These are phyloP conservation scores for Fraxinus dipetala DNA, from an alignment of 305 asterid species.

Conservation along the genomic window DNA sequence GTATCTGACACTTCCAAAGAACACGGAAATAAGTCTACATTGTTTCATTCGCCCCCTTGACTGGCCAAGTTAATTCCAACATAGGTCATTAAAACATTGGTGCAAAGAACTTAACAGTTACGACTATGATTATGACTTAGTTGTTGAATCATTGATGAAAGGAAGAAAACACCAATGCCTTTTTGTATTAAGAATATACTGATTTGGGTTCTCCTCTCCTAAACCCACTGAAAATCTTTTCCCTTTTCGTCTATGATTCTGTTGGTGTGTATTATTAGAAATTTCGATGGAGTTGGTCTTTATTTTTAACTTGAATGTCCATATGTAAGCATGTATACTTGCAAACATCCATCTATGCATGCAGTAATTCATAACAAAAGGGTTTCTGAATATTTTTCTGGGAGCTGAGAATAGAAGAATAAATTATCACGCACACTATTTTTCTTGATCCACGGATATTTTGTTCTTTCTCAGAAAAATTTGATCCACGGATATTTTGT, in stretches of 20 bases:
- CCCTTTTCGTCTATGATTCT: background rate
- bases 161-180: background rate
- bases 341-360: background rate
- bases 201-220: background rate
- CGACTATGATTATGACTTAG: background rate
- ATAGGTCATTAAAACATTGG: background rate
- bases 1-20: background rate
- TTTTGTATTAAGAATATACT: background rate
- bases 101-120: background rate
- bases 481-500: background rate
- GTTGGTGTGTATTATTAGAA: background rate
- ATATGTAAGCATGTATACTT: background rate
- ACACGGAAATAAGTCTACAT: background rate
- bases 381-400: background rate
- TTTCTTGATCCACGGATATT: background rate
- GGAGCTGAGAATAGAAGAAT: background rate
- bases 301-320: background rate
- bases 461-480: background rate
- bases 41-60: background rate
- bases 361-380: background rate
- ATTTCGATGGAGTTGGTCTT: background rate
- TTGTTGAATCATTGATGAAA: background rate
- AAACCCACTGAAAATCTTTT: background rate
- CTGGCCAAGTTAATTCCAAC: background rate
- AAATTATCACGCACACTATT: background rate